These are phyloP conservation scores for Quercus engelmannii DNA, from an alignment of 306 rosid species.

Conservation along the genomic window DNA sequence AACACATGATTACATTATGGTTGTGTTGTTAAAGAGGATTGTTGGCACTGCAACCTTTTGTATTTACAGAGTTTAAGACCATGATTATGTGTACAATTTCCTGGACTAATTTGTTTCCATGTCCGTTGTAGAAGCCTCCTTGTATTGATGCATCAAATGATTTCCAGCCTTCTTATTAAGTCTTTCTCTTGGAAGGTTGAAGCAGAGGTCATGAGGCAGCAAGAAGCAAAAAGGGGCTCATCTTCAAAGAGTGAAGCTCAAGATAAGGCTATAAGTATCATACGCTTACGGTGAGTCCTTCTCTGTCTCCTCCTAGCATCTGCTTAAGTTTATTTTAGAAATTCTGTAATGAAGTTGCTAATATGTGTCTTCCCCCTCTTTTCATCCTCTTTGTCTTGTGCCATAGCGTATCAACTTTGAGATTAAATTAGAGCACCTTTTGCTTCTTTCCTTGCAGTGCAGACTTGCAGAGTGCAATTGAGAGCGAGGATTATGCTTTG, in stretches of 20 bases:
- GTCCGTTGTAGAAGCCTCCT: conserved; percentile 13
- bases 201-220: conserved; percentile 69
- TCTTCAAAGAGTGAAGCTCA: conserved; percentile 89
- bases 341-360: background rate
- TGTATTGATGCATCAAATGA: conserved; percentile 22
- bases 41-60: background rate
- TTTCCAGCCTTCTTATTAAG: conserved; percentile 23
- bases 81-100: background rate
- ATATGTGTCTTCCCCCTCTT: background rate
- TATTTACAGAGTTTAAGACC: background rate
- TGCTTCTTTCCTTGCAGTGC: conserved; percentile 52
- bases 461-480: conserved; percentile 74
- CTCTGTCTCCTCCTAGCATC: conserved; percentile 10
- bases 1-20: background rate
- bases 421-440: background rate
- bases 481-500: conserved; percentile 66
- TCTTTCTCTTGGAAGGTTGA: conserved; percentile 63
- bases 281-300: conserved; percentile 58
- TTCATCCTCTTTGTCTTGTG: background rate
- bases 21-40: background rate
- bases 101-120: background rate
- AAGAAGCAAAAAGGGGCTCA: conserved; percentile 73
- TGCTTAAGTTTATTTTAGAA: conserved; percentile 19
- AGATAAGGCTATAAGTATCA: conserved; percentile 73
- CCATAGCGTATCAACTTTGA: conserved; percentile 5